Evolutionary conservation across 352 stramenopile species (phyloP).

Genomic region (Pythium brassicae): DNA sequence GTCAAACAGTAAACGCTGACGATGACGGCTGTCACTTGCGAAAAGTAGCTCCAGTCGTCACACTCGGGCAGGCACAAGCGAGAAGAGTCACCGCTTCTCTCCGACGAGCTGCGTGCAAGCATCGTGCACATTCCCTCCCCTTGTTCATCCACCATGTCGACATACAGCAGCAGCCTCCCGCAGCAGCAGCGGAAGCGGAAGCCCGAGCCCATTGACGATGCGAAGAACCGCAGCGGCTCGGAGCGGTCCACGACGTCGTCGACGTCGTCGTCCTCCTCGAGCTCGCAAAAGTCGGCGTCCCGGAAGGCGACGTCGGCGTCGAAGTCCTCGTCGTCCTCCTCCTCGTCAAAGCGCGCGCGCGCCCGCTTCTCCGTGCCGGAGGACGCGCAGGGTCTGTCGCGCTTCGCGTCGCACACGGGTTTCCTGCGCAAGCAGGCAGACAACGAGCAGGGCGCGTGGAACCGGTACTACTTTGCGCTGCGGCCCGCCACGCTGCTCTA

Average conservation of each 20-base stretch:
- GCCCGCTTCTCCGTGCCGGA: constrained; percentile 54
- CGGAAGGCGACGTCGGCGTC: too few relatives aligned
- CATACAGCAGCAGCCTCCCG: constrained; percentile 1
- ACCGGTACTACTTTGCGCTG: constrained; percentile 78
- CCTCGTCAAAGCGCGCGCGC: constrained; percentile 32
- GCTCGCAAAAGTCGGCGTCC: constrained; percentile 3
- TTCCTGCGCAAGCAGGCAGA: constrained; percentile 75
- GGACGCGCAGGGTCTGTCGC: constrained; percentile 35
- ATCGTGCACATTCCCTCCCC: too few relatives aligned
- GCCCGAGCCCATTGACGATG: neutral
- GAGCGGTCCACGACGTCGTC: constrained; percentile 3
- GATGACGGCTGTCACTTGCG: neutral
- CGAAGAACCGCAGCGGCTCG: constrained; percentile 1
- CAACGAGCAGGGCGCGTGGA: constrained; percentile 75
- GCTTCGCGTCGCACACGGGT: constrained; percentile 48
- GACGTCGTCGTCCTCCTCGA: neutral
- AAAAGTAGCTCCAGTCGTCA: neutral
- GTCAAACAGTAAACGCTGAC: neutral
- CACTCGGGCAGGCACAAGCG: too few relatives aligned
- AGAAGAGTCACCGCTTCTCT: too few relatives aligned
- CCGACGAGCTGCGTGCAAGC: too few relatives aligned
- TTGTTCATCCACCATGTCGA: neutral
- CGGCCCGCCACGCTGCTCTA: constrained; percentile 75
- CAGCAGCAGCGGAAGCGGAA: neutral
- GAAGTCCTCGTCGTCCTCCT: constrained; percentile 2